Evolutionary conservation across 2,329 filamentous ascomycete genomes (phyloP).

Genomic region (Amauroascus niger): DNA sequence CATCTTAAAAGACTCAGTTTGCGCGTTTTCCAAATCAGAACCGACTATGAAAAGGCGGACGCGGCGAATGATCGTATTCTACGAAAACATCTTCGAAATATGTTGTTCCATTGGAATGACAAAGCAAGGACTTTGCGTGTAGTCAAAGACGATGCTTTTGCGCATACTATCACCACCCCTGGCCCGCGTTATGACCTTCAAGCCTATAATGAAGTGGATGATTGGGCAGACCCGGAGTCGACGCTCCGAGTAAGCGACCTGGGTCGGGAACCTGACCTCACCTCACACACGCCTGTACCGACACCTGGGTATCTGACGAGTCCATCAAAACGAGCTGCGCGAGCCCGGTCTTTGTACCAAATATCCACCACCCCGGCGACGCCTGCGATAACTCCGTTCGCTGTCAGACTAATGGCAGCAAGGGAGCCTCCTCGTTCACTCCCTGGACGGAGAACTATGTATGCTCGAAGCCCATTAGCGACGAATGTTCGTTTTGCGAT

Average conservation of each 20-base stretch:
- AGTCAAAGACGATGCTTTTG: constrained; percentile 23
- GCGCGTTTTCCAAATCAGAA: constrained; percentile 46
- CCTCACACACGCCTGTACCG: constrained; percentile 30
- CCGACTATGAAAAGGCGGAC: constrained; percentile 43
- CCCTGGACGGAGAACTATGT: constrained; percentile 6
- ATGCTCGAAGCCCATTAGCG: constrained; percentile 20
- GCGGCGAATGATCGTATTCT: constrained; percentile 45
- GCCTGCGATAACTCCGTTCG: constrained; percentile 37
- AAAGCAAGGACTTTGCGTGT: constrained; percentile 31
- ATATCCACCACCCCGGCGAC: constrained; percentile 39
- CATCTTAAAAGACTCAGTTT: constrained; percentile 50
- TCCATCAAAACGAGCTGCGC: constrained; percentile 39
- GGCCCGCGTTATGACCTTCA: constrained; percentile 1
- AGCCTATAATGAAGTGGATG: constrained; percentile 15
- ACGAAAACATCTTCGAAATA: constrained; percentile 46
- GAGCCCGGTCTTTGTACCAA: constrained; percentile 34
- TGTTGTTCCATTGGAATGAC: constrained; percentile 48
- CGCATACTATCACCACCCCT: constrained; percentile 8
- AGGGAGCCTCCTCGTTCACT: constrained; percentile 13
- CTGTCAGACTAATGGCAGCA: constrained; percentile 29
- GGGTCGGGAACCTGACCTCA: constrained; percentile 24
- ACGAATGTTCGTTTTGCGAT: constrained; percentile 33
- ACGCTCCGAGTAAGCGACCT: constrained; percentile 33
- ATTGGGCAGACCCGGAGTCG: constrained; percentile 30
- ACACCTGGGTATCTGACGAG: constrained; percentile 38